These are phyloP conservation scores for Typha latifolia DNA, from an alignment of 176 grass and related monocot species.

Conservation along the genomic window DNA sequence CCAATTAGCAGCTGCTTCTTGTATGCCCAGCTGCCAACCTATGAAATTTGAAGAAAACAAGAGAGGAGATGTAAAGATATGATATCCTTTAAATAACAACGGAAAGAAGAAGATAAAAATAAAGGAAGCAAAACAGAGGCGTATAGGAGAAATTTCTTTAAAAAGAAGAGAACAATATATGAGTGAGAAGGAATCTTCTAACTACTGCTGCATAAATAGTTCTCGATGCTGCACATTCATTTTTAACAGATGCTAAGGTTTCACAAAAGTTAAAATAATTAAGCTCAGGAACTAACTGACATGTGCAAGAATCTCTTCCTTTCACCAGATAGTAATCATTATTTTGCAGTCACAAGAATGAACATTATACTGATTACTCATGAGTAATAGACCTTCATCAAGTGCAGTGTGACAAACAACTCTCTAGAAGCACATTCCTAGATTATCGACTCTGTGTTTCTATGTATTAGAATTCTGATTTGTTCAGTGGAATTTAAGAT, in stretches of 20 bases:
- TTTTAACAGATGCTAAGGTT: neutral
- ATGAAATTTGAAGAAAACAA: conserved; percentile 16
- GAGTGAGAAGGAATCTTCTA: neutral
- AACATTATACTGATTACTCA: too few species aligned
- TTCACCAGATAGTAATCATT: neutral
- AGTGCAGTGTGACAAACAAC: too few species aligned
- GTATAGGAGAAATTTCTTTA: too few species aligned
- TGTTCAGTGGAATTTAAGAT: too few species aligned
- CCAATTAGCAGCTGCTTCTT: conserved; percentile 61
- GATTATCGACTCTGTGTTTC: too few species aligned
- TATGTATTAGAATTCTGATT: too few species aligned
- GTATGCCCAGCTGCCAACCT: conserved; percentile 98
- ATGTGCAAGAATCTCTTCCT: neutral
- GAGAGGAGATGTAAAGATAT: neutral
- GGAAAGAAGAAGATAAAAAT: neutral
- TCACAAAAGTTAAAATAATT: neutral
- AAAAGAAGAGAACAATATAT: neutral
- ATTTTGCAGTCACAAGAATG: too few species aligned
- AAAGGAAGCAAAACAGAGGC: neutral
- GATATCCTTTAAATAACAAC: neutral
- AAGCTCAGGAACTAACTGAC: neutral
- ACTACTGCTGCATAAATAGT: neutral
- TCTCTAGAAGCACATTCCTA: too few species aligned
- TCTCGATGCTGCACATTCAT: neutral
- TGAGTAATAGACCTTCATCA: too few species aligned